Conservation (phyloP, 2,329 filamentous ascomycete species). For the Fusarium sublunatum region DNA sequence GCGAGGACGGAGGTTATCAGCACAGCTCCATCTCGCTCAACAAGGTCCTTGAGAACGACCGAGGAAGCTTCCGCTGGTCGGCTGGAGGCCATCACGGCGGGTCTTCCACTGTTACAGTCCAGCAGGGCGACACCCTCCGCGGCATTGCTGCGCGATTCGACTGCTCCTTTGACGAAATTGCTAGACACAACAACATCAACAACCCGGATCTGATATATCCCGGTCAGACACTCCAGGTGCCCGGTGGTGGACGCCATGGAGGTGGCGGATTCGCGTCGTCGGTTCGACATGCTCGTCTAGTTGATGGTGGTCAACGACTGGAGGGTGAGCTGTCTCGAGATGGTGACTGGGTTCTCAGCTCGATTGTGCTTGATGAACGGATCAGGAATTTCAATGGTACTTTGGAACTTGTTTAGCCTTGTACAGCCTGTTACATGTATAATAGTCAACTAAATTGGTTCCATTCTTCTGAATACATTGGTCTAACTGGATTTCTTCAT, state of each 20-base stretch:
- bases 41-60: conserved; percentile 51
- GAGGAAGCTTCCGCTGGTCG: conserved; percentile 54
- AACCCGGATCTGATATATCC: conserved; percentile 59
- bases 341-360: conserved; percentile 48
- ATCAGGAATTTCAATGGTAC: conserved; percentile 51
- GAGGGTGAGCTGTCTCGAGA: conserved; percentile 50
- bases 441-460: not conserved
- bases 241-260: conserved; percentile 41
- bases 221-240: conserved; percentile 54
- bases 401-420: conserved; percentile 28
- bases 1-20: conserved; percentile 50
- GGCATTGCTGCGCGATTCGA: conserved; percentile 51
- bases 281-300: conserved; percentile 51
- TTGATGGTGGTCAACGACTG: conserved; percentile 51
- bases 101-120: conserved; percentile 50
- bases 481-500: no score
- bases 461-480: not conserved
- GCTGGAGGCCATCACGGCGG: conserved; percentile 41
- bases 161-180: conserved; percentile 54
- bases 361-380: conserved; percentile 51
- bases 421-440: not conserved
- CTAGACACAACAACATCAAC: conserved; percentile 52
- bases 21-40: conserved; percentile 52
- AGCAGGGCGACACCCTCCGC: conserved; percentile 57
- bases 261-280: conserved; percentile 50